Evolutionary conservation across 805 yeast genomes (phyloP), one percentile per base, ranked within the genome.

Genomic region (Phaffomyces opuntiae): DNA sequence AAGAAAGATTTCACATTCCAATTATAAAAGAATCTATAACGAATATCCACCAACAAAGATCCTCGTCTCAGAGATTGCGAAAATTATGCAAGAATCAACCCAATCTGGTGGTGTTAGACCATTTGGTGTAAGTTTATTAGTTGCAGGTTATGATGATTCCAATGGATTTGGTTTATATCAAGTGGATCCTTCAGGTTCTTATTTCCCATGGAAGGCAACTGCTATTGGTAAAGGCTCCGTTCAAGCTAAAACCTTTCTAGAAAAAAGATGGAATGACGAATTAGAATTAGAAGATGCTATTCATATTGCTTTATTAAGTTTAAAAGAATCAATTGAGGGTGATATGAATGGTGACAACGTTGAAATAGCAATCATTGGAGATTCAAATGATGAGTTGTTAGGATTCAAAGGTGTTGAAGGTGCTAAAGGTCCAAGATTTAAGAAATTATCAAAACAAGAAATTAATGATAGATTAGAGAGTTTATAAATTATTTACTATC

Each of bases 131-230:
- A 87, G 96, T 11, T 71, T 93, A 47, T 72, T 93, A 46, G 89
- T 93, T 17, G 99, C 97, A 9, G 99, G 99, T 21, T 78, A 87
- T 63, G 98, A 93, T 63, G 88, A 83, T 34, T 73, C 73, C 48
- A 80, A 75, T 56, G 73, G 78, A 14, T 90, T 78, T 66, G 86
- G 86, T 62, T 73, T 93, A 49, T 93, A 93, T 66, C 99, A 93
- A 68, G 95, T 93, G 40, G 99, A 93, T 69, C 99, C 99, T 5
- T 85, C 96, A 4, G 99, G 99, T 9, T 81, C 96, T 36, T 93
- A 84, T 65, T 93, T 87, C 75, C 98, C 99, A 9, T 93, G 99
- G 99, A 93, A 91, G 68, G 99, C 99, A 35, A 91, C 99, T 4
- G 98, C 99, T 24, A 93, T 93, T 57, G 99, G 99, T 53, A 90